Evolutionary conservation across 495 filamentous ascomycete genomes (phyloP), one percentile per base, ranked within the genome.

Genomic region (Elaphomyces granulatus): DNA sequence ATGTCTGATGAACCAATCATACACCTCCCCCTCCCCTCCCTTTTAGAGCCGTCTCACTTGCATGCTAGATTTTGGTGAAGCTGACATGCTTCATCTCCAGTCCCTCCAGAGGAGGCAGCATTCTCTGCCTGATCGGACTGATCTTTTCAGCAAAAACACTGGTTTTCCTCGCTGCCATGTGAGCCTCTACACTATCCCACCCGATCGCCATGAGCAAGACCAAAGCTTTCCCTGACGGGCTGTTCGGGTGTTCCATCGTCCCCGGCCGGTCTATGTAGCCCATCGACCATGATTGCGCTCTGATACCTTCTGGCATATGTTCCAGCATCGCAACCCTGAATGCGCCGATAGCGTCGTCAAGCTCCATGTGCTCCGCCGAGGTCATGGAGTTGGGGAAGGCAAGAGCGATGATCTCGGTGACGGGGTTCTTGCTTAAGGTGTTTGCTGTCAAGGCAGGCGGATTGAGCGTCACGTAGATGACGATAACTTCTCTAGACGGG

Each of bases 161-260:
- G 10, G 62, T 64, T 40, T 63, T 58, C 38, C 66, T 61, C 17
- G 59, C 67, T 42, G 51, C 42, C 54, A 55, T 49, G 51, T 77
- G 73, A 41, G 55, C 58, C 26, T 77, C 71, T 8, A 68, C 52
- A 43, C 59, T 71, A 15, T 64, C 58, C 74, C 75, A 80, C 2
- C 72, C 76, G 19, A 71, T 31, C 12, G 43, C 54, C 20, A 67
- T 41, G 0, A 73, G 44, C 32, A 58, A 50, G 35, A 59, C 47
- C 26, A 59, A 58, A 15, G 60, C 60, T 45, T 59, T 52, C 16
- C 56, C 65, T 32, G 46, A 58, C 32, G 52, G 47, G 45, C 52
- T 60, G 14, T 53, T 48, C 19, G 41, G 46, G 46, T 68, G 60
- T 21, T 47, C 20, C 32, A 64, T 33, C 43, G 53, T 61, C 38